phyloP scores from a whole-genome alignment of 1,284 basidiomycete genomes.

The Sporisorium reilianum region DNA sequence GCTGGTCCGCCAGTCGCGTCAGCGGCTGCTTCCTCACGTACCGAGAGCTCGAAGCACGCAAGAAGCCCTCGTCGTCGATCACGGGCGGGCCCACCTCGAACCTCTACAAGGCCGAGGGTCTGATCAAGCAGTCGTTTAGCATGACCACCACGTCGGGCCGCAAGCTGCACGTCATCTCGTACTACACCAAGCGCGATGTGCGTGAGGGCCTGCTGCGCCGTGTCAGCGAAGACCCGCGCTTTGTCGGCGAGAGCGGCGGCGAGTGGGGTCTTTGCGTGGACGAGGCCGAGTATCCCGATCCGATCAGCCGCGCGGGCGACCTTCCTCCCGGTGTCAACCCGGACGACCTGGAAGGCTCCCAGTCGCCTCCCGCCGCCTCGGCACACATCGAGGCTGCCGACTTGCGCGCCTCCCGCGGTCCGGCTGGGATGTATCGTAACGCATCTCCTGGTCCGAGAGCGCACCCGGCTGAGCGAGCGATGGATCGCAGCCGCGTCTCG shows the following conservation, averaged over 20 bases:
- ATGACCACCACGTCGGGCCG: slow-evolving; percentile 67
- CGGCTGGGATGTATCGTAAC: slow-evolving; percentile 10
- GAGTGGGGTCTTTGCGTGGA: slow-evolving; percentile 61
- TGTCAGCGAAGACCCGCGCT: slow-evolving; percentile 66
- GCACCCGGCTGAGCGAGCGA: slow-evolving; percentile 6
- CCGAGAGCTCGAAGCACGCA: slow-evolving; percentile 67
- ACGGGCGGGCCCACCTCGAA: slow-evolving; percentile 60
- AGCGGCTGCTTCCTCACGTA: slow-evolving; percentile 72
- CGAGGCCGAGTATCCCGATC: slow-evolving; percentile 57
- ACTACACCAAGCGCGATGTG: slow-evolving; percentile 66
- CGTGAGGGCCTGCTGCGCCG: slow-evolving; percentile 59
- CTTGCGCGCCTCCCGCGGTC: slow-evolving; percentile 11
- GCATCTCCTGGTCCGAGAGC: slow-evolving; percentile 8
- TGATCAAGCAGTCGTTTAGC: slow-evolving; percentile 68
- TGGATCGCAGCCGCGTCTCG: slow-evolving; percentile 24
- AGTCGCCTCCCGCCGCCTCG: slow-evolving; percentile 28
- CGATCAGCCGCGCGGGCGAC: slow-evolving; percentile 52
- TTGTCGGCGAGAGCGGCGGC: slow-evolving; percentile 60
- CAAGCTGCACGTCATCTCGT: slow-evolving; percentile 68
- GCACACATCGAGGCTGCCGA: slow-evolving; percentile 19
- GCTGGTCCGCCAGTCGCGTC: slow-evolving; percentile 72
- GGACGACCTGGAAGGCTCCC: slow-evolving; percentile 37
- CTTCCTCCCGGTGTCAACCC: slow-evolving; percentile 39
- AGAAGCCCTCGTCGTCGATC: slow-evolving; percentile 56
- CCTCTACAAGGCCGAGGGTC: slow-evolving; percentile 68